Evolutionary conservation across 768 basidiomycete species (phyloP), one percentile per base, ranked within the genome.

Genomic region (Leccinellum rugosiceps): DNA sequence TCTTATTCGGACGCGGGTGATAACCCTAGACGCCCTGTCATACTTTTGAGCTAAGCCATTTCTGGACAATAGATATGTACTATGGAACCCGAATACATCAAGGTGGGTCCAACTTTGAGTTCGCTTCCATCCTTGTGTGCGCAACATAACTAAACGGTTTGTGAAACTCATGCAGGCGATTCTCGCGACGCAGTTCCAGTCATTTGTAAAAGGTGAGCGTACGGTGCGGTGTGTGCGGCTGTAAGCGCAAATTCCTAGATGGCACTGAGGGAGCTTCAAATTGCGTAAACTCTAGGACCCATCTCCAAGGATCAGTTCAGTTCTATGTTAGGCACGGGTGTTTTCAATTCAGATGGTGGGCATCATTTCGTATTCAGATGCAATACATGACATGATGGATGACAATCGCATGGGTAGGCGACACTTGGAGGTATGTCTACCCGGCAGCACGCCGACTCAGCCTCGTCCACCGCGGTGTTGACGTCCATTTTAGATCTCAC

Each of bases 331-430:
- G 77, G 77, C 1, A 71, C 60, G 0, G 77, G 76, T 13, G 75
- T 77, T 3, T 76, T 78, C 61, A 77, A 77, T 50, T 74, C 76
- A 8, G 76, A 78, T 48, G 73, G 74, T 71, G 48, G 15, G 63
- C 34, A 4, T 31, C 31, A 9, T 34, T 19, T 26, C 17, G n/a
- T 28, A 25, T n/a, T 49, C 44, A 6, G 15, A 34, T 25, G 30
- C 1, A 13, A 2, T 41, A 21, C 23, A 2, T 17, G 21, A 25
- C 43, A 0, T 38, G 14, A 15, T 7, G 4, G 52, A 32, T 11
- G 26, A 46, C 55, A 44, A 52, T 47, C 31, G 3, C 0, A 38
- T 47, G 28, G 10, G n/a, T 51, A 75, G 72, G 60, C 6, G 74
- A 75, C 25, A 59, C 61, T n/a, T 77, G 76, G 75, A 77, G 73